A percentile compares a stretch with the other conserved stretches of the same genome.
Conservation (phyloP, 2,329 filamentous ascomycete genomes). For the Endothia cerciana region DNA sequence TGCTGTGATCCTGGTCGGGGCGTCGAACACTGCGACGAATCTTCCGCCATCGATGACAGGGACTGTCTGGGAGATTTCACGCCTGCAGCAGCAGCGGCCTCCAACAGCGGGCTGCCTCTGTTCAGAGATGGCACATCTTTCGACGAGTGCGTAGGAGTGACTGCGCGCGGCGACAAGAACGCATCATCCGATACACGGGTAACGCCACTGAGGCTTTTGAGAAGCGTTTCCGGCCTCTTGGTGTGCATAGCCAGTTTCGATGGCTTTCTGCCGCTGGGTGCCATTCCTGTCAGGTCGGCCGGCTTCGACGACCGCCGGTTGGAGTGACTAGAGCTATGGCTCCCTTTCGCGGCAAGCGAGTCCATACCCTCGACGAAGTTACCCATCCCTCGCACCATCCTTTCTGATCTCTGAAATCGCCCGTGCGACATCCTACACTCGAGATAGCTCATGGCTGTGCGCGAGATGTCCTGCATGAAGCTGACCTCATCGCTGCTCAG, state of each 20-base stretch:
- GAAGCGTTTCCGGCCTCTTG: background rate
- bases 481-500: slow-evolving; percentile 36
- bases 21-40: slow-evolving; percentile 24
- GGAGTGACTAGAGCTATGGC: slow-evolving; percentile 7
- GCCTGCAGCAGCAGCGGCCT: background rate
- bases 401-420: slow-evolving; percentile 38
- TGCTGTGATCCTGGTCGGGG: slow-evolving; percentile 24
- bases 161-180: slow-evolving; percentile 1
- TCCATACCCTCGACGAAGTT: slow-evolving; percentile 41
- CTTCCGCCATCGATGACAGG: slow-evolving; percentile 10
- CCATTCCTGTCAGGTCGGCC: background rate
- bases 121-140: slow-evolving; percentile 8
- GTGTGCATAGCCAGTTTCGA: background rate
- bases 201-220: slow-evolving; percentile 3
- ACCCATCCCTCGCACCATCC: slow-evolving; percentile 43
- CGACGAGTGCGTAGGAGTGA: background rate
- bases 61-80: slow-evolving; percentile 1
- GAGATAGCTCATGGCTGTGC: slow-evolving; percentile 43
- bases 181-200: background rate
- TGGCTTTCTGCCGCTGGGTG: background rate
- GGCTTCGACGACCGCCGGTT: slow-evolving; percentile 16
- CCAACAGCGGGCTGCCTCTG: slow-evolving; percentile 2
- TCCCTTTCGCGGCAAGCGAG: slow-evolving; percentile 9
- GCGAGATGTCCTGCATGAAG: slow-evolving; percentile 35
- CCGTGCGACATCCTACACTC: slow-evolving; percentile 37